Evolutionary conservation across 768 basidiomycete genomes (phyloP).

Genomic region (Auriscalpium orientale): DNA sequence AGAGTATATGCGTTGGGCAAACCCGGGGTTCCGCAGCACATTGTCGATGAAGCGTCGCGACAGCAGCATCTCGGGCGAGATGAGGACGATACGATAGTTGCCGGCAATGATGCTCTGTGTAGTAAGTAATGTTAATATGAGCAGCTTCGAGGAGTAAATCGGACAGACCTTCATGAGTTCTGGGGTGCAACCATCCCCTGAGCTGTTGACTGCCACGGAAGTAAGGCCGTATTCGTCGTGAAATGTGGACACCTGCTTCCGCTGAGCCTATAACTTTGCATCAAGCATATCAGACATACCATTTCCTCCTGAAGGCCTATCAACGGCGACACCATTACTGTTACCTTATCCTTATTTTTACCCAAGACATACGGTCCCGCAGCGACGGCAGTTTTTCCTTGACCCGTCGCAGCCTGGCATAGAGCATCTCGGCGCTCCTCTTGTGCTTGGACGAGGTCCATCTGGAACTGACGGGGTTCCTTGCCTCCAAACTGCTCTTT

Average conservation of each 20-base stretch:
- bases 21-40: conserved; percentile 17
- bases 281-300: conserved; percentile 14
- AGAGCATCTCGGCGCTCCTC: conserved; percentile 25
- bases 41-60: conserved; percentile 17
- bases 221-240: conserved; percentile 22
- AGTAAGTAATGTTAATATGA: not conserved
- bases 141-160: not conserved
- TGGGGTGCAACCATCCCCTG: conserved; percentile 22
- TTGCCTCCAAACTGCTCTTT: conserved; percentile 14
- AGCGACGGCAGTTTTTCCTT: conserved; percentile 32
- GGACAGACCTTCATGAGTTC: conserved; percentile 20
- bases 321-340: conserved; percentile 32
- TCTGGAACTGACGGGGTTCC: conserved; percentile 21
- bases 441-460: conserved; percentile 24
- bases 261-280: not conserved
- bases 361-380: conserved; percentile 30
- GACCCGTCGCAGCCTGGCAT: conserved; percentile 30
- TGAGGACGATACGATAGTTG: conserved; percentile 19
- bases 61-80: conserved; percentile 25
- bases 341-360: conserved; percentile 22
- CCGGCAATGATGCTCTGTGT: conserved; percentile 9
- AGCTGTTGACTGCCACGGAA: conserved; percentile 27
- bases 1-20: conserved; percentile 15
- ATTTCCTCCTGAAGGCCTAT: conserved; percentile 33
- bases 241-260: conserved; percentile 25